Base-by-base conservation (phyloP, 495 filamentous ascomycete species). In the Lasiosphaeris hirsuta region DNA sequence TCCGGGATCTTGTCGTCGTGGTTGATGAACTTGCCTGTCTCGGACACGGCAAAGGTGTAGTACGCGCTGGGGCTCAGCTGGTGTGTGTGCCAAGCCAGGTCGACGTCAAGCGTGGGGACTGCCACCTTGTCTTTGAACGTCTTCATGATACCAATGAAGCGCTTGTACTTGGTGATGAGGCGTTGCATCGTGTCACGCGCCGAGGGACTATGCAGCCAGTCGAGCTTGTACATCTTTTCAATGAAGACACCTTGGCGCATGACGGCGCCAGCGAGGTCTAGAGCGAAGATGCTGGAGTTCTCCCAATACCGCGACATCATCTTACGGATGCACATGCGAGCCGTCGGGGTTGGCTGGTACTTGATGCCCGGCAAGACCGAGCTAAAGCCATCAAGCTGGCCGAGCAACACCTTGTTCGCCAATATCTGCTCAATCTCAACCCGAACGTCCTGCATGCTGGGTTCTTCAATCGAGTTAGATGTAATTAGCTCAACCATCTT, bases 1-100 rank as follows among this genome's bases (percentile, higher is more conserved):
- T 89, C 86, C 14, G 81, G 82, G 35, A 96, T 85, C 67, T 91
- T 90, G 78, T 96, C 92, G 69, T 96, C 88, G 69, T 96, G 92
- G 64, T 92, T 88, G 56, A 94, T 78, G 65, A 92, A 88, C 39
- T 78, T 78, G 7, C 50, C 61, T 9, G 66, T 72, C 35, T 66
- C 60, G 2, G 19, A 42, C 2, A 59, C 41, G n/a, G 78, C 83
- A 65, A 77, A 88, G n/a, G 47, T 39, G 63, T 81, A 86, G 70
- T 95, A 95, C 14, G 66, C 54, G 13, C 65, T 63, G 0, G 90
- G 89, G 4, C 75, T 82, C 14, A 95, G 80, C 70, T 86, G 77
- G 62, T 85, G 83, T 0, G 82, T 85, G 63, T 89, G 85, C 90
- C 92, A 96, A 7, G 84, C 90, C 0, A 96, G 74, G 68, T 96